Conservation (phyloP, 2,329 filamentous ascomycete genomes). For the Fusarium devonianum region DNA sequence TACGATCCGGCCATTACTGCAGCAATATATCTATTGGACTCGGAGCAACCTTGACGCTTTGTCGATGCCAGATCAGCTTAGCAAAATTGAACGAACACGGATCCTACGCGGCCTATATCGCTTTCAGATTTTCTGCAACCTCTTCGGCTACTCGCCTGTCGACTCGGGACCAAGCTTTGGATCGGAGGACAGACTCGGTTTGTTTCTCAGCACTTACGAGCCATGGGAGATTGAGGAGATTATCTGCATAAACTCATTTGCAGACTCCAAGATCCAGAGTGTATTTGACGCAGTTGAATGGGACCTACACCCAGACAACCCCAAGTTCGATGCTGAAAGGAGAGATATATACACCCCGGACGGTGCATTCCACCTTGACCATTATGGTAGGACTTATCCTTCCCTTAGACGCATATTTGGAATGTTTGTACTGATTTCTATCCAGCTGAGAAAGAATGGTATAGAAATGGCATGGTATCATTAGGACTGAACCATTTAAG, state of each 20-base stretch:
- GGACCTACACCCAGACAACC: not conserved
- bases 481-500: not conserved
- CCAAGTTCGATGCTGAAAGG: not conserved
- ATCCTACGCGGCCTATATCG: conserved; percentile 17
- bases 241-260: not conserved
- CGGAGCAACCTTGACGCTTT: not conserved
- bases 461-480: not conserved
- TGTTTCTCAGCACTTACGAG: not conserved
- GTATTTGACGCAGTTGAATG: not conserved
- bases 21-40: not conserved
- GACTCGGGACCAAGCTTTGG: not conserved
- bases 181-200: not conserved
- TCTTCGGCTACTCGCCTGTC: not conserved
- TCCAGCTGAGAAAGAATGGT: not conserved
- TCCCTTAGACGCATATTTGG: not conserved
- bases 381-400: not conserved
- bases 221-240: conserved; percentile 7
- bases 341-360: not conserved
- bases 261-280: not conserved
- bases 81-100: conserved; percentile 5
- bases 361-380: not conserved
- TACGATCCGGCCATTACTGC: not conserved
- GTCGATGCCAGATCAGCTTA: not conserved
- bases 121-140: conserved; percentile 20
- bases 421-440: not conserved